Base-by-base conservation (phyloP, 2,329 filamentous ascomycete genomes). In the Ceratocystis colombiana region DNA sequence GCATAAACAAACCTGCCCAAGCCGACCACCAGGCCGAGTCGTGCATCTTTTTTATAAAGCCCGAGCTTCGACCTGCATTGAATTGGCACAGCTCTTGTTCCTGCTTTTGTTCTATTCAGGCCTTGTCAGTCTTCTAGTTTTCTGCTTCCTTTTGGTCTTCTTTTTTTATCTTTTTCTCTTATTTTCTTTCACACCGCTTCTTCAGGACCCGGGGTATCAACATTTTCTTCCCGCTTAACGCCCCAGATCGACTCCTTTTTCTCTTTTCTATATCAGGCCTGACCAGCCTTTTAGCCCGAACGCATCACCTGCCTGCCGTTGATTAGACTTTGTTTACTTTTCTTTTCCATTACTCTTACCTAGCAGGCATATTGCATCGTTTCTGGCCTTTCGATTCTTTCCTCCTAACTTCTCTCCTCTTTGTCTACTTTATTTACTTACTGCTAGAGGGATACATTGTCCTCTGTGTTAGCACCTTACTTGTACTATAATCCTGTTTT, bases 171-270 rank as follows among this genome's bases (percentile, higher is more conserved):
- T 8, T 25, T 50, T 63, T 44, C 45, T 63, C 48, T 41, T 41
- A 15, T 46, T 44, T 30, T 63, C 61, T 28, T 63, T 30, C 61
- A 63, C 61, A 63, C 61, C 61, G 61, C 61, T 48, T 63, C 61
- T 63, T 63, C 17, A 8, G n/a, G 4, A 15, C 41, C 45, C 0
- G 83, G 84, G 1, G 73, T 86, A 33, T 86, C 84, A 15, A 15
- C 0, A 84, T 84, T 1, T 81, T 84, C 75, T 48, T 28, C 61
- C 41, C 61, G 61, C 61, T 63, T 30, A 63, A 63, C 41, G 61
- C 44, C 61, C 61, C 41, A 48, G 61, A 46, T 45, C 61, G 41
- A 45, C 61, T 63, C 61, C 61, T 63, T 63, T 63, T 46, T 15
- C 30, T 44, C 61, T 63, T 63, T 50, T 46, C 25, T 63, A 30